phyloP scores from a whole-genome alignment of 495 filamentous ascomycete species.

The Penicillium dipodomyicola region DNA sequence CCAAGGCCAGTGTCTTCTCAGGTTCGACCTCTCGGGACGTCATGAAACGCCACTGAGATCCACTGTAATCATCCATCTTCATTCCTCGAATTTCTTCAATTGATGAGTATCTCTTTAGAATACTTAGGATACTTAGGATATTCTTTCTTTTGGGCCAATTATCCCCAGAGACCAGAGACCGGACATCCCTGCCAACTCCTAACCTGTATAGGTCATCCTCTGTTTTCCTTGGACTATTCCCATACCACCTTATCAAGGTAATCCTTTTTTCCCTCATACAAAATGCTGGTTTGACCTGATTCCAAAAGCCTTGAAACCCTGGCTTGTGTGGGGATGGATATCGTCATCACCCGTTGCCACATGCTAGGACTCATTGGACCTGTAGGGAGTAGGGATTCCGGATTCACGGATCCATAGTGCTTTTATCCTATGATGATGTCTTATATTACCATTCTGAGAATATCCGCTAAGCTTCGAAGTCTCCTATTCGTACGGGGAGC shows the following conservation, averaged over 20 bases:
- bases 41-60: conserved; percentile 22
- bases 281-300: conserved; percentile 4
- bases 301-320: background rate
- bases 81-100: background rate
- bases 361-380: conserved; percentile 7
- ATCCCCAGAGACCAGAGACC: background rate
- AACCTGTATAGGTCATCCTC: background rate
- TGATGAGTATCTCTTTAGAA: background rate
- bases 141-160: background rate
- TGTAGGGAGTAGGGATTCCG: background rate
- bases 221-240: background rate
- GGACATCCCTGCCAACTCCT: background rate
- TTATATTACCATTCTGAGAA: background rate
- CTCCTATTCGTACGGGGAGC: conserved; percentile 1
- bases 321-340: conserved; percentile 13
- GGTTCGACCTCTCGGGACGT: conserved; percentile 11
- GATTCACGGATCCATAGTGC: background rate
- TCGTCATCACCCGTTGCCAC: conserved; percentile 20
- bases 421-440: background rate
- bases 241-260: background rate
- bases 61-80: background rate
- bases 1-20: conserved; percentile 6
- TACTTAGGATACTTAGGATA: background rate
- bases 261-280: background rate
- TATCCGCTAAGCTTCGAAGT: background rate